Conservation (phyloP, 129 eudicot genomes). For the Sambucus nigra region DNA sequence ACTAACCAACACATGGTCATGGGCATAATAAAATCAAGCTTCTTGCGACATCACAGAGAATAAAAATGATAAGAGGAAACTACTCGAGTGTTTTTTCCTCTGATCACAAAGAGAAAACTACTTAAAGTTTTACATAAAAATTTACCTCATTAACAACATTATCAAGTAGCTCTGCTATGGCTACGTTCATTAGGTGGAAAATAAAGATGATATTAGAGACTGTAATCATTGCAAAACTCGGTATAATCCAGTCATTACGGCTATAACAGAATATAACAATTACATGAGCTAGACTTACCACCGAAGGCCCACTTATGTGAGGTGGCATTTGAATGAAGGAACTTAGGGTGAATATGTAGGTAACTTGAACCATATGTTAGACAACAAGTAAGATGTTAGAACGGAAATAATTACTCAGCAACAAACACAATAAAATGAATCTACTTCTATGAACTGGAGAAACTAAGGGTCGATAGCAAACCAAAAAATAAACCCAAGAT, state of each 20-base stretch:
- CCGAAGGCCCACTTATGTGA: slow-evolving; percentile 99
- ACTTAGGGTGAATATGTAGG: slow-evolving; percentile 76
- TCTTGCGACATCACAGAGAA: too few species aligned
- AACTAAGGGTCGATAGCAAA: neutral
- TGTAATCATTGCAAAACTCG: neutral
- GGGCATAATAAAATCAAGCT: too few species aligned
- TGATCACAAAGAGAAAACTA: too few species aligned
- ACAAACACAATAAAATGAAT: neutral
- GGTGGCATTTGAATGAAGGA: slow-evolving; percentile 94
- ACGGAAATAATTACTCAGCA: neutral
- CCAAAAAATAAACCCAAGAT: too few species aligned
- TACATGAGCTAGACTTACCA: slow-evolving; percentile 39
- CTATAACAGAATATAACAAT: slow-evolving; percentile 1
- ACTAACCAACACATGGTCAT: too few species aligned
- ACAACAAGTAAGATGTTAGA: slow-evolving; percentile 13
- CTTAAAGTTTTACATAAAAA: neutral
- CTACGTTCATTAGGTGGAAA: slow-evolving; percentile 31
- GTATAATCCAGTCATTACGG: neutral
- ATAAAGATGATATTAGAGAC: slow-evolving; percentile 6
- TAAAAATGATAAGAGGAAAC: too few species aligned
- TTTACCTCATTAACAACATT: slow-evolving; percentile 94
- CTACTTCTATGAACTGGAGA: neutral
- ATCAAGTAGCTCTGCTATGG: slow-evolving; percentile 91
- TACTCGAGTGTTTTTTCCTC: too few species aligned
- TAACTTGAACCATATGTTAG: slow-evolving; percentile 45